These are phyloP conservation scores for Biscutella laevigata DNA, from an alignment of 441 rosid genomes.

Conservation along the genomic window DNA sequence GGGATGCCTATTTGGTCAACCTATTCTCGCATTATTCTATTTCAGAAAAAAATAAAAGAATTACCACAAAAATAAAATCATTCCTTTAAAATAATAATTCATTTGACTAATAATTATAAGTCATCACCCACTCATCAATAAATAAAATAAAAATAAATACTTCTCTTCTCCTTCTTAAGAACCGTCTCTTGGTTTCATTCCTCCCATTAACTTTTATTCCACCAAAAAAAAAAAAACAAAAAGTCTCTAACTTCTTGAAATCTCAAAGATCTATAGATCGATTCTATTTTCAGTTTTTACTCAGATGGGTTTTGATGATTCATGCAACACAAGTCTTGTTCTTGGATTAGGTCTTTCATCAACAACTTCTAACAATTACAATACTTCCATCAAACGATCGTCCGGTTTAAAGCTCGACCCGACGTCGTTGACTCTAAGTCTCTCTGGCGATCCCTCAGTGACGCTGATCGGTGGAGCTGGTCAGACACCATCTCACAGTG, in stretches of 20 bases:
- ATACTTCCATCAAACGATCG: slow-evolving; percentile 22
- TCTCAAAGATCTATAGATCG: not conserved
- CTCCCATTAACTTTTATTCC: slow-evolving; percentile 24
- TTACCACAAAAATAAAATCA: slow-evolving; percentile 18
- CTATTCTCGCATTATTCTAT: slow-evolving; percentile 44
- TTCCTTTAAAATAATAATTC: slow-evolving; percentile 15
- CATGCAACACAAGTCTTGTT: slow-evolving; percentile 55
- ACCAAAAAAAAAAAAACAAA: slow-evolving; percentile 13
- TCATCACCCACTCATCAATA: slow-evolving; percentile 45
- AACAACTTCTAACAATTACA: slow-evolving; percentile 17
- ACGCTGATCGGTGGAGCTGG: slow-evolving; percentile 20
- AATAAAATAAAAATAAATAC: slow-evolving; percentile 7
- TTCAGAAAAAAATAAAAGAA: slow-evolving; percentile 14
- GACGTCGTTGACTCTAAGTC: slow-evolving; percentile 61
- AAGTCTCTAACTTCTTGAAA: not conserved
- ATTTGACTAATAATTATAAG: slow-evolving; percentile 54
- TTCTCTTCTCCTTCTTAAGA: slow-evolving; percentile 33
- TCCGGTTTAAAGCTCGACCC: slow-evolving; percentile 23
- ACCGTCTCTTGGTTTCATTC: slow-evolving; percentile 28
- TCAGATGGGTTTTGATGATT: slow-evolving; percentile 57
- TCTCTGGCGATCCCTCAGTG: slow-evolving; percentile 33
- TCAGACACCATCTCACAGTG: slow-evolving; percentile 56
- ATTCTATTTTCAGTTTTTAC: not conserved
- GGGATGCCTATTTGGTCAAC: slow-evolving; percentile 82
- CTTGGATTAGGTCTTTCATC: slow-evolving; percentile 59